These are phyloP conservation scores for Trichoderma sp. DNA, from an alignment of 2,329 filamentous ascomycete genomes.

Conservation along the genomic window DNA sequence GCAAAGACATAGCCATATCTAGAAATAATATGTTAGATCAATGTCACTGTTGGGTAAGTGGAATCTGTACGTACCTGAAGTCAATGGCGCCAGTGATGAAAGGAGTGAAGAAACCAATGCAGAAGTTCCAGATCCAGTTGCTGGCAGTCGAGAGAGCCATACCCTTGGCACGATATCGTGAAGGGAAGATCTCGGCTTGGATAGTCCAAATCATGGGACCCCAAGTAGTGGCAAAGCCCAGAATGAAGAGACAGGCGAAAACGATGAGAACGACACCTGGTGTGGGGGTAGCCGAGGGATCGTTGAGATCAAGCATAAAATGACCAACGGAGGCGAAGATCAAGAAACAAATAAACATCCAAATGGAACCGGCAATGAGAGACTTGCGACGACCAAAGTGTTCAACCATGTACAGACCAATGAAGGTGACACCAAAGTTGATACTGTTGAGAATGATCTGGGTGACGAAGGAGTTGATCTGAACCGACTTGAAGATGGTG, in stretches of 20 bases:
- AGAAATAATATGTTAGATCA: background rate
- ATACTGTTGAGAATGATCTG: constrained; percentile 66
- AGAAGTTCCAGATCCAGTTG: constrained; percentile 73
- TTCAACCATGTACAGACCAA: constrained; percentile 68
- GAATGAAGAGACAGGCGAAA: constrained; percentile 61
- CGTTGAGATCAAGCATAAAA: constrained; percentile 41
- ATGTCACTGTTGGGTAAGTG: background rate
- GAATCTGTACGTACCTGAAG: constrained; percentile 48
- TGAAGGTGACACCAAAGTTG: constrained; percentile 65
- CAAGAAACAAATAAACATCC: constrained; percentile 61
- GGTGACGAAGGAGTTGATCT: constrained; percentile 59
- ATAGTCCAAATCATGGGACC: constrained; percentile 64
- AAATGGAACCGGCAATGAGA: constrained; percentile 58
- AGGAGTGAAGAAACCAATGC: constrained; percentile 73
- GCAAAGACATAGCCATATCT: constrained; percentile 70
- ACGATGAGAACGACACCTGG: constrained; percentile 61
- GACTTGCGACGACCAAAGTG: constrained; percentile 62
- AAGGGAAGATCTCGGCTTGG: constrained; percentile 63
- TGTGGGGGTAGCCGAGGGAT: constrained; percentile 35
- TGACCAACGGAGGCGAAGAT: constrained; percentile 53
- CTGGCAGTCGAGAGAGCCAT: constrained; percentile 59
- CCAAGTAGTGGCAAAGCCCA: constrained; percentile 65
- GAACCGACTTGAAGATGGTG: constrained; percentile 45
- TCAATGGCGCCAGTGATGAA: constrained; percentile 72
- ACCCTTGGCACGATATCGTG: constrained; percentile 56